Evolutionary conservation across 306 rosid species (phyloP).

Genomic region (Nissolia schottii): DNA sequence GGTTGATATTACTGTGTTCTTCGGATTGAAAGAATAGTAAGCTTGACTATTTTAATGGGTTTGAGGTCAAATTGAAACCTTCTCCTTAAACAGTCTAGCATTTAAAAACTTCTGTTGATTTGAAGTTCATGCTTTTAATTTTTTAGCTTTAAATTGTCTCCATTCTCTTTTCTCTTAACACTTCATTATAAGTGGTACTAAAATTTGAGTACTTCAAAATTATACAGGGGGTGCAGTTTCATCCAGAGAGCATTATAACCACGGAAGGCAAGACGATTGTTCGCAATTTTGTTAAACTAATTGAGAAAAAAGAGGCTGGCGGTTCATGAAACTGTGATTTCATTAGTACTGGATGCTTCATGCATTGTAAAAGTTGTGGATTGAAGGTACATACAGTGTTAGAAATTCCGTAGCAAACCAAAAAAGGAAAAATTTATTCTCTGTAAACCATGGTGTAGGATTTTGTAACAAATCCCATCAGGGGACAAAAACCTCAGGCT

Average conservation of each 20-base stretch:
- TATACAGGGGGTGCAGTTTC: constrained; percentile 98
- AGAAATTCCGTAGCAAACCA: background rate
- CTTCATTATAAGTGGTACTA: no score
- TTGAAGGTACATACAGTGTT: no score
- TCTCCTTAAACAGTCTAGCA: no score
- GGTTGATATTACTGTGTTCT: no score
- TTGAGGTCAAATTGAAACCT: no score
- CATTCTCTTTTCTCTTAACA: no score
- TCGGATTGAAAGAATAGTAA: no score
- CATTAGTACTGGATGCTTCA: background rate
- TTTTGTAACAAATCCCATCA: background rate
- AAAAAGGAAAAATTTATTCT: background rate
- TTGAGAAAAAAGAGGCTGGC: constrained; percentile 55
- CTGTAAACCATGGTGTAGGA: background rate
- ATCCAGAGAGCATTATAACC: constrained; percentile 94
- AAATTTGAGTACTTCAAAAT: no score
- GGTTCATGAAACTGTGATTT: constrained; percentile 17
- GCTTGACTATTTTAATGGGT: no score
- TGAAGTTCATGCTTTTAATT: no score
- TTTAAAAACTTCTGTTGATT: background rate
- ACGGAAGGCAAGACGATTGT: constrained; percentile 66
- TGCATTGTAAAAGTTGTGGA: background rate
- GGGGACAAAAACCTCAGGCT: background rate
- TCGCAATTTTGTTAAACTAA: constrained; percentile 56
- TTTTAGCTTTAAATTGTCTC: background rate